phyloP scores from a whole-genome alignment of 2,329 filamentous ascomycete genomes.

The Fusarium anguioides region DNA sequence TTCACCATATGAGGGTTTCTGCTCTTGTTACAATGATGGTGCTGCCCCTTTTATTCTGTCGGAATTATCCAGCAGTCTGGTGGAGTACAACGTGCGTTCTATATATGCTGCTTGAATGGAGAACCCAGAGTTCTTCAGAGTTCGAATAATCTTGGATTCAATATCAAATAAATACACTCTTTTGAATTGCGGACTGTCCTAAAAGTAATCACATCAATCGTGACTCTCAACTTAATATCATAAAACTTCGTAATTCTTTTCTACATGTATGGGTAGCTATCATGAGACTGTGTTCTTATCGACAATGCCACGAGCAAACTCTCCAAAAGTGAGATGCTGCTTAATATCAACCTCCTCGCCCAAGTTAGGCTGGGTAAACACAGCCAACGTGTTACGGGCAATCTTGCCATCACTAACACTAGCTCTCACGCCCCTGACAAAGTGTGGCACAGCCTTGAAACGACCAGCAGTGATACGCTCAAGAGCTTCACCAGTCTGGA shows the following conservation, averaged over 20 bases:
- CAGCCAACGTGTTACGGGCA: conserved; percentile 88
- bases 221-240: neutral
- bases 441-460: conserved; percentile 96
- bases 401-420: conserved; percentile 64
- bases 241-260: neutral
- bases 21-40: neutral
- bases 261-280: neutral
- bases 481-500: conserved; percentile 93
- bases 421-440: conserved; percentile 80
- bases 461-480: conserved; percentile 90
- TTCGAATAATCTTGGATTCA: neutral
- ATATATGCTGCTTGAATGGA: neutral
- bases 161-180: neutral
- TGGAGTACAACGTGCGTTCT: neutral
- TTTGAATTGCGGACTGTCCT: neutral
- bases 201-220: no score
- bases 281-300: conserved; percentile 67
- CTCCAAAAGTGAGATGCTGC: conserved; percentile 76
- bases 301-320: conserved; percentile 75
- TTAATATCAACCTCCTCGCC: conserved; percentile 79
- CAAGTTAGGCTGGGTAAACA: conserved; percentile 97
- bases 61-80: neutral
- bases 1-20: neutral
- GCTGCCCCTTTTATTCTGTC: neutral
- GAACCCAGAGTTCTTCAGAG: neutral